Evolutionary conservation across 768 basidiomycete species (phyloP).

Genomic region (Collybia mongolica): DNA sequence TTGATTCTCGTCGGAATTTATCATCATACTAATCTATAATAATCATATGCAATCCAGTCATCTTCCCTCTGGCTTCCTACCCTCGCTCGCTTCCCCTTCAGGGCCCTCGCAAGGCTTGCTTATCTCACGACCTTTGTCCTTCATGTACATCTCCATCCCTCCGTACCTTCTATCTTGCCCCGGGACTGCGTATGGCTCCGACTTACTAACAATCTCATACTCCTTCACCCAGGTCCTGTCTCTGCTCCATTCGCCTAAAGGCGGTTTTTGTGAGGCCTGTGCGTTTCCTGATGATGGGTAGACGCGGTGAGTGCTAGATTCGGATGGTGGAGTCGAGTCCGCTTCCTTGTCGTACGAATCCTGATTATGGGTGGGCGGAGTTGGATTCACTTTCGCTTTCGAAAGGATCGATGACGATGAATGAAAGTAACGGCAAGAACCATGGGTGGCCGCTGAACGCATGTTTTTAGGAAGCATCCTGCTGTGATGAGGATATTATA

Average conservation of each 20-base stretch:
- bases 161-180: constrained; percentile 28
- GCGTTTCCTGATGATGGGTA: constrained; percentile 41
- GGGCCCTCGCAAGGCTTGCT: constrained; percentile 34
- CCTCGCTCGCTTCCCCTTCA: constrained; percentile 31
- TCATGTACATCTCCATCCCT: constrained; percentile 20
- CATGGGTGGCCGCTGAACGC: constrained; percentile 1
- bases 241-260: constrained; percentile 47
- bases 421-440: constrained; percentile 2
- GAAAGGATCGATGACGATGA: background rate
- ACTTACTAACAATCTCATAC: constrained; percentile 28
- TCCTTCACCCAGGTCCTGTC: constrained; percentile 36
- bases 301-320: constrained; percentile 41
- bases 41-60: too few species aligned
- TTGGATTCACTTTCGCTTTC: too few species aligned
- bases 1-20: too few species aligned
- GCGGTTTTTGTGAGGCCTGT: constrained; percentile 48
- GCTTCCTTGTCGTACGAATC: constrained; percentile 49
- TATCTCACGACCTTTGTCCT: constrained; percentile 32
- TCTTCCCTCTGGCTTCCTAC: constrained; percentile 29
- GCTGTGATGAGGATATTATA: too few species aligned
- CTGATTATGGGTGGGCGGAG: constrained; percentile 22
- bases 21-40: too few species aligned
- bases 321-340: constrained; percentile 40
- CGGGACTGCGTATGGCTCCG: constrained; percentile 27
- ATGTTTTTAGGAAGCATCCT: constrained; percentile 9